Evolutionary conservation across 768 basidiomycete species (phyloP), one percentile per base, ranked within the genome.

Genomic region (Tylopilus vinaceipallidus): DNA sequence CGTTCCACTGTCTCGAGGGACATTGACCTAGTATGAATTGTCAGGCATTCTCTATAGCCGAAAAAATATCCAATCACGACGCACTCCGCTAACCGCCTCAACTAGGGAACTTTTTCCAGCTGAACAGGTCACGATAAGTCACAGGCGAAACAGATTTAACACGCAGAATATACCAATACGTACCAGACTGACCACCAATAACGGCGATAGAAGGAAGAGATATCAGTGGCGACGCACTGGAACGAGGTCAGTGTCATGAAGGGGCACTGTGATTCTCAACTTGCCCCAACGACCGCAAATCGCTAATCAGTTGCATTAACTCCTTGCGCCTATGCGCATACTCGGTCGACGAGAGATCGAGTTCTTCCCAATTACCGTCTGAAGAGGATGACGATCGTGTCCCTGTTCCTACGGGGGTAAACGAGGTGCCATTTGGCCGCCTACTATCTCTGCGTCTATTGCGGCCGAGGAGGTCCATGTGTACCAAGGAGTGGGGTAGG

Each of bases 81-180:
- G 20, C 55, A 83, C 81, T 8, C 80, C 78, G 13, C 72, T 80
- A 0, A 82, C 76, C 0, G 77, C 80, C 45, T 83, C 81, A 0
- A 83, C 79, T 1, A 83, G 60, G 0, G 80, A 82, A 50, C 81
- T 82, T 54, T 82, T 83, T 3, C 81, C 81, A 5, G 80, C 81
- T 82, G 42, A 48, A 3, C 16, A 34, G 30, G 22, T 49, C 6
- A 45, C 10, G 14, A 34, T 36, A 46, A 55, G 45, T 41, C 20
- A 42, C 36, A 11, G 22, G n/a, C 13, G 16, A 44, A 36, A 37
- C 10, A 3, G 23, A 29, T 11, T n/a, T n/a, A n/a, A n/a, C n/a
- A n/a, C n/a, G n/a, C n/a, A n/a, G n/a, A 26, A 22, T 40, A 24
- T 4, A 29, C 27, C 19, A 4, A 34, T 20, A 50, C 74, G 27